Conservation (phyloP, 2,329 filamentous ascomycete species). For the Calonectria hawksworthii region DNA sequence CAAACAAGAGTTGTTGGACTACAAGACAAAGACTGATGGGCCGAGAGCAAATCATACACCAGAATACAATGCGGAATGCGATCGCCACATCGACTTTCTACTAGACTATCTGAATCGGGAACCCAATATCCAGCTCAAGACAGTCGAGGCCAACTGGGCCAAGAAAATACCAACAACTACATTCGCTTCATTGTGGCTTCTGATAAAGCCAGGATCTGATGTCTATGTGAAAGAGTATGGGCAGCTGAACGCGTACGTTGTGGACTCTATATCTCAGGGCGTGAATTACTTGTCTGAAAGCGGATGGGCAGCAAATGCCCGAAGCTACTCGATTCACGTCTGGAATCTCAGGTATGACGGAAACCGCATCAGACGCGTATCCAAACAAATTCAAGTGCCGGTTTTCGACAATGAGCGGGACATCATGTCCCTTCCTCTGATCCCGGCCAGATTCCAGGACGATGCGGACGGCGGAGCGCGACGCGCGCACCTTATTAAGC, state of each 20-base stretch:
- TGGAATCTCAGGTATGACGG: neutral
- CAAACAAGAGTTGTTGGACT: neutral
- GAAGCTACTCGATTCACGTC: neutral
- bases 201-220: neutral
- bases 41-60: neutral
- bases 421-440: neutral
- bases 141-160: neutral
- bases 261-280: neutral
- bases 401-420: neutral
- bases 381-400: neutral
- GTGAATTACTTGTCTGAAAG: neutral
- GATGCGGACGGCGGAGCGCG: neutral
- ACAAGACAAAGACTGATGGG: neutral
- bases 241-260: neutral
- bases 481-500: neutral
- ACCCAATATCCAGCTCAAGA: neutral
- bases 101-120: neutral
- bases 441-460: neutral
- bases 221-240: neutral
- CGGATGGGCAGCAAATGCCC: neutral
- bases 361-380: neutral
- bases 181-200: neutral
- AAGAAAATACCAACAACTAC: neutral
- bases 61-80: neutral
- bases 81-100: neutral